Base-by-base conservation (phyloP, 345 rosid genomes). In the Sisymbrium irio region DNA sequence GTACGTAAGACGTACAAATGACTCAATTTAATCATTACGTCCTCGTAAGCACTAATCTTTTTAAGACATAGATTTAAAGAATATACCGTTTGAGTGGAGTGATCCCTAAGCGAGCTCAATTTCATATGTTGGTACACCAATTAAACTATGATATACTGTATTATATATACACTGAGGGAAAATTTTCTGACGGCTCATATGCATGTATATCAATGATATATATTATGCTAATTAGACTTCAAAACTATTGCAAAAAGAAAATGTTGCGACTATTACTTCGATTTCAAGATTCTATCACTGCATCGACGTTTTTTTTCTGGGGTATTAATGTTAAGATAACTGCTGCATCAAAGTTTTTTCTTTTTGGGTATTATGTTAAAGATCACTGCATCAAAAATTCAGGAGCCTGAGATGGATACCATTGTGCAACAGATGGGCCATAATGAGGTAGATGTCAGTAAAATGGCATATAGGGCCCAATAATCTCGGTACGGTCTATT, bases 31-130 rank as follows among this genome's bases (percentile, higher is more conserved):
- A 28, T 28, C 4, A 3, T 28, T 47, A 50, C 17, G 42, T 42
- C 15, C 17, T 62, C 76, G 3, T 41, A 61, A 27, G 50, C 22
- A 70, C 28, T 49, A 28, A 72, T 62, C 54, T 18, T 51, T 30
- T 3, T 0, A 28, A 62, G 44, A 62, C 39, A 35, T 32, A 14
- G 13, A 44, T 44, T 22, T 22, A n/a, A 39, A 22, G 55, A 67
- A 25, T 15, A 55, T 19, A 4, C 7, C 9, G 76, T 62, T 22
- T 22, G 25, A 22, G 25, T 22, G 25, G 25, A 22, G 25, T 22
- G 25, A 22, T 22, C 25, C 25, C 25, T 22, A 22, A 22, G 25
- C 3, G 25, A 22, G 25, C 25, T 22, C 25, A 22, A 22, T 22
- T 22, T 22, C 25, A 22, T 22, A 22, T 22, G 3, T 22, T 62